Evolutionary conservation across 805 yeast genomes (phyloP).

Genomic region (Deakozyma indianensis): DNA sequence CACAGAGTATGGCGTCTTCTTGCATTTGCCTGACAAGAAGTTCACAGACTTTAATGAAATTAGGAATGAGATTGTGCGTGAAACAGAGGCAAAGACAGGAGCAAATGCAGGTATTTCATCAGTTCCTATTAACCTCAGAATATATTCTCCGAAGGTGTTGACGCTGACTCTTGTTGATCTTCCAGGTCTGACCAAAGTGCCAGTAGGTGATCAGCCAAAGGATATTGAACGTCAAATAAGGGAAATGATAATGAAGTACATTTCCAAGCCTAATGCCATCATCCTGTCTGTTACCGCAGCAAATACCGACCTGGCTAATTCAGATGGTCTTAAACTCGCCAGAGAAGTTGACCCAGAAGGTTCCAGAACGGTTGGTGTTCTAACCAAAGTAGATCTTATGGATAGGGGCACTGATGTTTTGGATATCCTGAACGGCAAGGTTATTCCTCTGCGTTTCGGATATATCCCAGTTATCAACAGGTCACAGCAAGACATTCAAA

Average conservation of each 20-base stretch:
- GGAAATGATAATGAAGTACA: slow-evolving; percentile 83
- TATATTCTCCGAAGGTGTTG: slow-evolving; percentile 87
- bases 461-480: slow-evolving; percentile 94
- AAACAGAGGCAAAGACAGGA: slow-evolving; percentile 71
- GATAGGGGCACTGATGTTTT: slow-evolving; percentile 96
- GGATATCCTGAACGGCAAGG: slow-evolving; percentile 89
- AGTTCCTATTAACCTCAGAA: slow-evolving; percentile 82
- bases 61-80: slow-evolving; percentile 77
- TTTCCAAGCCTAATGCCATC: slow-evolving; percentile 91
- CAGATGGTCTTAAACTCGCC: slow-evolving; percentile 91
- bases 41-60: slow-evolving; percentile 81
- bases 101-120: slow-evolving; percentile 74
- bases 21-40: slow-evolving; percentile 81
- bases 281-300: slow-evolving; percentile 92
- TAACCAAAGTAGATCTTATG: slow-evolving; percentile 94
- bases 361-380: slow-evolving; percentile 83
- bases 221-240: slow-evolving; percentile 91
- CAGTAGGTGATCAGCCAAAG: slow-evolving; percentile 97
- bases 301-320: slow-evolving; percentile 91
- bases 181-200: slow-evolving; percentile 96
- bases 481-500: slow-evolving; percentile 92
- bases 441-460: slow-evolving; percentile 89
- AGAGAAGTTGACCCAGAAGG: slow-evolving; percentile 98
- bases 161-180: slow-evolving; percentile 91
- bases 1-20: slow-evolving; percentile 92